phyloP scores from a whole-genome alignment of 441 rosid species.

The Mallotus repandus region DNA sequence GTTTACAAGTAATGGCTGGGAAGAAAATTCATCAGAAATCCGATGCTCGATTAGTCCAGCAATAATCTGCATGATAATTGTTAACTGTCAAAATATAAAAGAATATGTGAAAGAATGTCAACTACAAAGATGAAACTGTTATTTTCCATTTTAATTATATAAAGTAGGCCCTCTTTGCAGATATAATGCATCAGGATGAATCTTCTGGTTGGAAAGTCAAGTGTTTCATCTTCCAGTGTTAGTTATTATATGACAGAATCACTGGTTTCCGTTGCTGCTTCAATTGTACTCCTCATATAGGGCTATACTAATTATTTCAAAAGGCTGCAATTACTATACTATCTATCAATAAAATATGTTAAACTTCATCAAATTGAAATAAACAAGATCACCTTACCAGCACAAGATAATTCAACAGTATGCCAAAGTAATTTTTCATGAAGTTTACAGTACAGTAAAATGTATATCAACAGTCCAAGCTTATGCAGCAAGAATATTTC shows the following conservation, averaged over 20 bases:
- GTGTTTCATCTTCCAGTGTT: background rate
- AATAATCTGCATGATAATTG: constrained; percentile 59
- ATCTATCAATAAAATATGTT: background rate
- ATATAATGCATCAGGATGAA: background rate
- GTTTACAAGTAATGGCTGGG: constrained; percentile 74
- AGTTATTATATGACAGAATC: background rate
- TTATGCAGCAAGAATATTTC: constrained; percentile 18
- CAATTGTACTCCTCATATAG: background rate
- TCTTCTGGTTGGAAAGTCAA: background rate
- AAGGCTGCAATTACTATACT: background rate
- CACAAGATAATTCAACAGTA: background rate
- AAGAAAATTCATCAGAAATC: constrained; percentile 72
- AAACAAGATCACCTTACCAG: background rate
- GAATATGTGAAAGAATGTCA: background rate
- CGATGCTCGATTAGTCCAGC: constrained; percentile 95
- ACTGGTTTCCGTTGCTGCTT: background rate
- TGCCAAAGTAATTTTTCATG: background rate
- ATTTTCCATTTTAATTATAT: background rate
- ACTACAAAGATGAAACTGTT: background rate
- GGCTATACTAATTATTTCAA: background rate
- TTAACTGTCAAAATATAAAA: background rate
- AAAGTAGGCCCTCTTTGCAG: background rate
- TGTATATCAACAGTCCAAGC: background rate
- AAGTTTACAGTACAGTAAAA: background rate
- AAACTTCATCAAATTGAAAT: background rate